These are phyloP conservation scores for Rhododendron henanense DNA, from an alignment of 148 eudicot genomes.

Conservation along the genomic window DNA sequence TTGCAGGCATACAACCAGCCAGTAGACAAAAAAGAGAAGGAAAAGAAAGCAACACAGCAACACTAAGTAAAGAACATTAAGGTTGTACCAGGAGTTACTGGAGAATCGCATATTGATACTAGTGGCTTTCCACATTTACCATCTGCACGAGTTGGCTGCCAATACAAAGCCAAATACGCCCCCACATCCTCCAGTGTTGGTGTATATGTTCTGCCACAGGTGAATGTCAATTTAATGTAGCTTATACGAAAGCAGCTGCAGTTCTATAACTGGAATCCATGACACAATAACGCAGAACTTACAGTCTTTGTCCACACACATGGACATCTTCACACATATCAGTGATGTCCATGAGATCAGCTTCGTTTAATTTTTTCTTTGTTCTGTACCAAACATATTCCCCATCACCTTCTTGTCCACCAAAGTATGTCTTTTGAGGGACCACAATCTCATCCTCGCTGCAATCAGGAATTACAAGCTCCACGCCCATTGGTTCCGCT, in stretches of 20 bases:
- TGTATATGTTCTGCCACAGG: constrained; percentile 59
- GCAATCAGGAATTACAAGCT: constrained; percentile 69
- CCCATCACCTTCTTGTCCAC: constrained; percentile 85
- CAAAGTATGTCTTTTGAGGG: constrained; percentile 75
- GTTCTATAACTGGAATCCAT: constrained; percentile 1
- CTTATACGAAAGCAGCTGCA: background rate
- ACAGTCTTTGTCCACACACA: constrained; percentile 60
- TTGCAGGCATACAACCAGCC: constrained; percentile 3
- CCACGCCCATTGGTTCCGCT: constrained; percentile 87
- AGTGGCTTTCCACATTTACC: constrained; percentile 74
- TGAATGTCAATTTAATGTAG: constrained; percentile 5
- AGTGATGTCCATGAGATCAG: constrained; percentile 48
- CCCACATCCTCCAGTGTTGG: constrained; percentile 91
- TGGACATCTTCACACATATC: constrained; percentile 36
- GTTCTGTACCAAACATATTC: constrained; percentile 78
- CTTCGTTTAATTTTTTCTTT: constrained; percentile 46
- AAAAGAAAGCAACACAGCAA: constrained; percentile 3
- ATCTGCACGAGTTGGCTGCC: constrained; percentile 90
- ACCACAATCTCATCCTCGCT: constrained; percentile 61
- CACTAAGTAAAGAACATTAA: background rate
- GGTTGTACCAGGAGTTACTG: constrained; percentile 71
- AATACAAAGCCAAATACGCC: constrained; percentile 69
- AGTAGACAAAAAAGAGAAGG: background rate
- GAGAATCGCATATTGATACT: constrained; percentile 54
- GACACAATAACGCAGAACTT: constrained; percentile 28